Evolutionary conservation across 805 yeast genomes (phyloP), one percentile per base, ranked within the genome.

Genomic region (Komagataella mondaviorum): DNA sequence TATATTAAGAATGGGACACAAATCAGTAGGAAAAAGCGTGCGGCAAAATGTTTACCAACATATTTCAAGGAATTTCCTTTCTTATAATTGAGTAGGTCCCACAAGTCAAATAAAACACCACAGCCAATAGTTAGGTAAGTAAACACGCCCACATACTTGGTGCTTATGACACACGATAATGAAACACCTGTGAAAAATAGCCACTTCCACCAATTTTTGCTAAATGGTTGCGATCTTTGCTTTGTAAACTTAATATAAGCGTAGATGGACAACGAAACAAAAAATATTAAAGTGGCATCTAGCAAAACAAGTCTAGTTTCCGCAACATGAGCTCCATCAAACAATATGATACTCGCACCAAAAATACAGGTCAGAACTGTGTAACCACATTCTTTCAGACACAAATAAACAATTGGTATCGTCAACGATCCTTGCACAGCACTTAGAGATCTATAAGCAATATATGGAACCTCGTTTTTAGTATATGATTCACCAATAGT

Each of bases 101-200:
- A 93, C 60, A 93, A 72, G 62, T 93, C 98, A 62, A 81, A 75
- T 5, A 77, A 60, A 6, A 93, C 97, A 47, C 95, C 96, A 52
- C 79, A 66, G 36, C 99, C 99, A 57, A 93, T 80, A 50, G 95
- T 80, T 49, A 83, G 74, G 65, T 84, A 93, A 0, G 98, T 89
- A 72, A 93, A 85, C 6, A 85, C 85, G 66, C 99, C 99, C 46
- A 93, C 96, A 66, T 93, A 90, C 64, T 93, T 93, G 53, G 97
- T 93, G 47, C 96, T 85, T 54, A 93, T 91, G 36, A 93, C 97
- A 63, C 91, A 82, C 0, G 97, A 88, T 53, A 93, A 75, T 1
- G 91, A 74, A 6, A 88, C 71, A 45, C 99, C 99, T 5, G 98
- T 91, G 47, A 78, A 66, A 23, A 74, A 63, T 48, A 93, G 74